Conservation (phyloP, 495 filamentous ascomycete genomes). For the Tuber indicum region DNA sequence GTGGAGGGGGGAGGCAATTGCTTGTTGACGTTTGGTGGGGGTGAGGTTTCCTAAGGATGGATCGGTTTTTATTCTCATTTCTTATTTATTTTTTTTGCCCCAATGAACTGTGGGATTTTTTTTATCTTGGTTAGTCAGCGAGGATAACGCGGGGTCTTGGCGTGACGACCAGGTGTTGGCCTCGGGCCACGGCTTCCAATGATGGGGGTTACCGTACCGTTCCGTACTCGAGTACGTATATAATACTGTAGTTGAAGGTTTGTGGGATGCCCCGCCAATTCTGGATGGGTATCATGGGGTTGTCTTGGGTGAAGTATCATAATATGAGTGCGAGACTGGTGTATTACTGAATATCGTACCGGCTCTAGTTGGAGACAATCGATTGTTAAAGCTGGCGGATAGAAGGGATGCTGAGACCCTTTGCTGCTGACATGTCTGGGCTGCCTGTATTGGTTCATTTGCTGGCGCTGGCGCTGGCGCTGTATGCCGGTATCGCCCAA, state of each 20-base stretch:
- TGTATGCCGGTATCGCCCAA: neutral
- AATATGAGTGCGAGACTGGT: neutral
- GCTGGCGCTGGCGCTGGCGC: neutral
- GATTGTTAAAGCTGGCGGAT: neutral
- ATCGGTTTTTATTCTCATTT: neutral
- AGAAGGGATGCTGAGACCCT: neutral
- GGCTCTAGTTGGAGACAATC: neutral
- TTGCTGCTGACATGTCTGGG: neutral
- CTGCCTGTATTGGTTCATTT: neutral
- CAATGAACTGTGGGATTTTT: neutral
- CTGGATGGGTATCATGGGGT: neutral
- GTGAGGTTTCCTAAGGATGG: neutral
- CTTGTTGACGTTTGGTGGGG: constrained; percentile 21
- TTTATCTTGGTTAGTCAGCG: constrained; percentile 6
- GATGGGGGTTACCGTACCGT: neutral
- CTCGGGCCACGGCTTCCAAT: neutral
- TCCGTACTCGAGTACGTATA: neutral
- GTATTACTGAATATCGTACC: neutral
- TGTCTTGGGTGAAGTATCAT: neutral
- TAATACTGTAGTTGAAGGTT: neutral
- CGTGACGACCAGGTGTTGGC: neutral
- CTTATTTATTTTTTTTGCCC: neutral
- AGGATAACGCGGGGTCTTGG: neutral
- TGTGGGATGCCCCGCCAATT: neutral
- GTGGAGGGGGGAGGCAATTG: neutral